Evolutionary conservation across 805 yeast species (phyloP).

Genomic region (Metschnikowia noctiluminum): DNA sequence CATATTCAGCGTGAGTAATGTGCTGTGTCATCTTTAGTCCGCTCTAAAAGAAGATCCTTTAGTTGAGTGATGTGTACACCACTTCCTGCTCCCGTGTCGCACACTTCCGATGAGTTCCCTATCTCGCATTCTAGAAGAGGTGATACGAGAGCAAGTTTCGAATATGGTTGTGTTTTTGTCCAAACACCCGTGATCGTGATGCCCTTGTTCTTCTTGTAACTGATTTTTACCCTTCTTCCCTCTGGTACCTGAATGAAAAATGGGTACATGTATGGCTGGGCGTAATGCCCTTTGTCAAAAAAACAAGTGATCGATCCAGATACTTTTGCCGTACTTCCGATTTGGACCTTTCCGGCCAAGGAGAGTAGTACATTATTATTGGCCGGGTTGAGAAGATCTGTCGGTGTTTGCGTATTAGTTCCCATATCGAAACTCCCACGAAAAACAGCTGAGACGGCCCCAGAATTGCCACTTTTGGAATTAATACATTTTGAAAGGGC

Average conservation of each 20-base stretch:
- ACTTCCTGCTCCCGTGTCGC: slow-evolving; percentile 8
- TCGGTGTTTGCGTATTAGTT: background rate
- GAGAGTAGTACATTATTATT: slow-evolving; percentile 5
- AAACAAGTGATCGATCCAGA: slow-evolving; percentile 15
- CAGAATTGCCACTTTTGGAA: slow-evolving; percentile 10
- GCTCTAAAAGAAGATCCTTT: background rate
- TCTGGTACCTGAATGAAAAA: slow-evolving; percentile 12
- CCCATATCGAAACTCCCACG: slow-evolving; percentile 8
- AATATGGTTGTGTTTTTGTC: slow-evolving; percentile 11
- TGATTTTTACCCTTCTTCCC: slow-evolving; percentile 7
- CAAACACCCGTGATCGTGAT: slow-evolving; percentile 9
- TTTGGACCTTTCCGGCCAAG: slow-evolving; percentile 3
- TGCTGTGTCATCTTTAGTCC: slow-evolving; percentile 6
- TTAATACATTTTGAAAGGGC: slow-evolving; percentile 13
- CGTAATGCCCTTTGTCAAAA: slow-evolving; percentile 9
- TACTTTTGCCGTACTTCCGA: slow-evolving; percentile 9
- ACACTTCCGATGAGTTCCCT: slow-evolving; percentile 9
- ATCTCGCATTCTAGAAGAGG: slow-evolving; percentile 17
- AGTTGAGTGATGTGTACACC: slow-evolving; percentile 6
- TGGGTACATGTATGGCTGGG: slow-evolving; percentile 17
- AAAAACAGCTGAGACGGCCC: slow-evolving; percentile 10
- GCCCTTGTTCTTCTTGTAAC: slow-evolving; percentile 3
- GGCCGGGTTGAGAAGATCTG: slow-evolving; percentile 2
- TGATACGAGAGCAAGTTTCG: slow-evolving; percentile 7
- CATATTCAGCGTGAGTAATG: slow-evolving; percentile 66